Conservation (phyloP, 352 stramenopile genomes). For the Pythium oligandrum region DNA sequence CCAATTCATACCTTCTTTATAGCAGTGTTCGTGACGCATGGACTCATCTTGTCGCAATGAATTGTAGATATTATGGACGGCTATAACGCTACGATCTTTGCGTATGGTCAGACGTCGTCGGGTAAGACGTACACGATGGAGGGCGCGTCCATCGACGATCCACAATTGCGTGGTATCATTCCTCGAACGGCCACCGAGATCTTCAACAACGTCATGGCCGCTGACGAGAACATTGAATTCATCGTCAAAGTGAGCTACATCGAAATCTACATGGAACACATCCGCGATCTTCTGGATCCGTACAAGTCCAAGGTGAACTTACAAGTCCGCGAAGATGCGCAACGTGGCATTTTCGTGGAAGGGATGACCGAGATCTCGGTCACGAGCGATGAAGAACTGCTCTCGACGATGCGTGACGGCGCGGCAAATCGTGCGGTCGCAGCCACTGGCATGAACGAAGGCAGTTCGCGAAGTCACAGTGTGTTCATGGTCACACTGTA, state of each 20-base stretch:
- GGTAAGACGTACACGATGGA: slow-evolving; percentile 91
- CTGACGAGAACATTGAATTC: slow-evolving; percentile 91
- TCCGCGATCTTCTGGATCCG: slow-evolving; percentile 89
- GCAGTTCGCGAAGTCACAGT: slow-evolving; percentile 85
- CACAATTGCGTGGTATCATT: slow-evolving; percentile 83
- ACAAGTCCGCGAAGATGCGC: slow-evolving; percentile 84
- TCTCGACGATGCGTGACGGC: slow-evolving; percentile 79
- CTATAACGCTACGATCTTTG: slow-evolving; percentile 94
- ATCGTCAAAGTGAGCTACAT: slow-evolving; percentile 93
- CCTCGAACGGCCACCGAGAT: slow-evolving; percentile 84
- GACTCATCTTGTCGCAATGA: slow-evolving; percentile 10
- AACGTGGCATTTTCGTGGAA: slow-evolving; percentile 91
- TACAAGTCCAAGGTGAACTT: slow-evolving; percentile 91
- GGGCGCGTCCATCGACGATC: slow-evolving; percentile 81
- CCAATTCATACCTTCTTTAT: too few species aligned
- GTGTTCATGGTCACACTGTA: slow-evolving; percentile 91
- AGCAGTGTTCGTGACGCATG: not conserved
- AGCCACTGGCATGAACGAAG: slow-evolving; percentile 93
- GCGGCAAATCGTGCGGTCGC: slow-evolving; percentile 82
- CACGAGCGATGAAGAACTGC: slow-evolving; percentile 85
- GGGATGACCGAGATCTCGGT: slow-evolving; percentile 93
- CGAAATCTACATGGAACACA: slow-evolving; percentile 96
- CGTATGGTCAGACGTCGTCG: slow-evolving; percentile 89
- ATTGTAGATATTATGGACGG: slow-evolving; percentile 83
- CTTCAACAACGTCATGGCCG: slow-evolving; percentile 83